Base-by-base conservation (phyloP, 305 asterid genomes). In the Rubia peregrina region DNA sequence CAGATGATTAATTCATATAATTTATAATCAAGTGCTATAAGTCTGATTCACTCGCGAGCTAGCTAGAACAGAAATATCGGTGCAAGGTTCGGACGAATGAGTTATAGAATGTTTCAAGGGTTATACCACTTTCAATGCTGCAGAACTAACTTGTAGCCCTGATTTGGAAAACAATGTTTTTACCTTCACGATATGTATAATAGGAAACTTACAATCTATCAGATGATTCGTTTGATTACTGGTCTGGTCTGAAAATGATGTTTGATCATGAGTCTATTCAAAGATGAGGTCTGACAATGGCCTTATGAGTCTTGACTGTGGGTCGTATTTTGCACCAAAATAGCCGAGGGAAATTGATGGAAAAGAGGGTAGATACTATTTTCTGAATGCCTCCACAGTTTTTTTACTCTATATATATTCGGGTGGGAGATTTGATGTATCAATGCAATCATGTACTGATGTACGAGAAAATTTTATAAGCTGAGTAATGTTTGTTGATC, bases 1-100 rank as follows among this genome's bases (percentile, higher is more conserved):
- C 70, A 67, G 71, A 72, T 69, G 57, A n/a, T n/a, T n/a, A 61
- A 22, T 59, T 57, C 26, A 21, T 57, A 7, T 8, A 30, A 57
- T 8, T 57, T 0, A 7, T 3, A 19, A 57, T 57, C 33, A 56
- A 21, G 11, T 56, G 33, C n/a, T 56, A 9, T 22, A 26, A n/a
- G 33, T 56, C 62, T 56, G 22, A 51, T 4, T 12, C 0, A 17
- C 22, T 17, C 57, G 56, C 21, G 14, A 49, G 9, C 22, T 51
- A 16, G 56, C 19, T 12, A 14, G 17, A 12, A 13, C 16, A 49
- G 56, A 14, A 49, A 17, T 17, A 14, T 46, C 53, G 5, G 53
- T 30, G 33, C 1, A 1, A 3, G 1, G 3, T 2, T 9, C 49
- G 49, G 49, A 43, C 2, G 49, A 43, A 13, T 43, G 49, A 43